Evolutionary conservation across 345 rosid genomes (phyloP).

Genomic region (Sisymbrium irio): DNA sequence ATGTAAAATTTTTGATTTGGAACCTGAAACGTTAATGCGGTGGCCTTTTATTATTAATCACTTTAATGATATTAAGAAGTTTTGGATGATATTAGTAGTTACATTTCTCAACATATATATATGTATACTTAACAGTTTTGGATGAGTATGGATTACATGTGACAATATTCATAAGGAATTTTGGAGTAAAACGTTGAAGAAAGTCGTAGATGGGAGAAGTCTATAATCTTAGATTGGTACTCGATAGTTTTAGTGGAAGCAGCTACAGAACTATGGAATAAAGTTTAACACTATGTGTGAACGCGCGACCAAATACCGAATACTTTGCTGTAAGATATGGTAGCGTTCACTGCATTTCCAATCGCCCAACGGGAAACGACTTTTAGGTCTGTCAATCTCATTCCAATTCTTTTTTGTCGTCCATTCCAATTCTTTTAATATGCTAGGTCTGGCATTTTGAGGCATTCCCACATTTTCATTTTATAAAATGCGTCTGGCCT

Average conservation of each 20-base stretch:
- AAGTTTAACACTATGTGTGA: conserved; percentile 28
- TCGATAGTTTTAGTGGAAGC: conserved; percentile 27
- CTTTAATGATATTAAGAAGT: not conserved
- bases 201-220: conserved; percentile 22
- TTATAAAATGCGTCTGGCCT: not conserved
- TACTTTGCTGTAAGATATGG: not conserved
- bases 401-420: not conserved
- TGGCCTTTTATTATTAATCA: not conserved
- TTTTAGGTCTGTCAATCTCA: not conserved
- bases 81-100: no score
- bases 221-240: conserved; percentile 35
- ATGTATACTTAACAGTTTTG: not conserved
- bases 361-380: not conserved
- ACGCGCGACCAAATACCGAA: conserved; percentile 17
- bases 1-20: not conserved
- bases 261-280: conserved; percentile 18
- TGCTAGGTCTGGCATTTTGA: conserved; percentile 5
- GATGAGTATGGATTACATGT: not conserved
- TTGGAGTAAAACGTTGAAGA: conserved; percentile 20
- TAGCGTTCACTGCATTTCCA: conserved; percentile 1
- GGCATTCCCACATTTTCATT: not conserved
- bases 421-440: not conserved
- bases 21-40: not conserved
- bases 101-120: not conserved
- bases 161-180: conserved; percentile 26